These are phyloP conservation scores for Neoarthrinium moseri DNA, from an alignment of 2,329 filamentous ascomycete genomes.

Conservation along the genomic window DNA sequence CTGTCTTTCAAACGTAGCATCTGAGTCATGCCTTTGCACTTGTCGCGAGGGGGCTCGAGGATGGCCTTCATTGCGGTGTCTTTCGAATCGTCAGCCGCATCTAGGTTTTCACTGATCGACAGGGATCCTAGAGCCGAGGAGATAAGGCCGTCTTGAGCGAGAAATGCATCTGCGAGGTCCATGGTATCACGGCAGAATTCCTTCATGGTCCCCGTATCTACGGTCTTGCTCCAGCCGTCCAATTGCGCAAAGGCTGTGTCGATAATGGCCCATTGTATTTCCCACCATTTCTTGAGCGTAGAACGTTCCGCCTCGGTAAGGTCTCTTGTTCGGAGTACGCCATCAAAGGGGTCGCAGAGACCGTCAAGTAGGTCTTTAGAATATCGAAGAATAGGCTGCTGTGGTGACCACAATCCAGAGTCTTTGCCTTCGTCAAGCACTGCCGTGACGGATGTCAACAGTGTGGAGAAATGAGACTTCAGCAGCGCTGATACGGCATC, in stretches of 20 bases:
- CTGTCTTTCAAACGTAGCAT: slow-evolving; percentile 89
- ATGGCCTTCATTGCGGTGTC: slow-evolving; percentile 42
- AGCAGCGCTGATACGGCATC: slow-evolving; percentile 50
- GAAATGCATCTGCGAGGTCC: slow-evolving; percentile 83
- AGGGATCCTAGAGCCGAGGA: slow-evolving; percentile 60
- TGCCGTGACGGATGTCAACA: slow-evolving; percentile 43
- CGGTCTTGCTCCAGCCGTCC: slow-evolving; percentile 75
- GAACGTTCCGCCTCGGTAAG: slow-evolving; percentile 61
- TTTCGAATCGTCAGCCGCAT: slow-evolving; percentile 25
- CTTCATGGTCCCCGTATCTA: slow-evolving; percentile 78
- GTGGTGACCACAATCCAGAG: slow-evolving; percentile 53
- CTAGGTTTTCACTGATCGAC: slow-evolving; percentile 25
- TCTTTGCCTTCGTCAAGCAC: slow-evolving; percentile 41
- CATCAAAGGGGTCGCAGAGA: slow-evolving; percentile 55
- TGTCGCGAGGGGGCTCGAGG: slow-evolving; percentile 61
- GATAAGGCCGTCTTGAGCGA: slow-evolving; percentile 83
- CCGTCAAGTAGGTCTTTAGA: slow-evolving; percentile 56
- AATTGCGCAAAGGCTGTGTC: slow-evolving; percentile 80
- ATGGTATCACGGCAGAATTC: slow-evolving; percentile 94
- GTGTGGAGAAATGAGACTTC: slow-evolving; percentile 40
- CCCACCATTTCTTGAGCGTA: slow-evolving; percentile 78
- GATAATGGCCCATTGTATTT: slow-evolving; percentile 76
- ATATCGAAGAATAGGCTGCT: slow-evolving; percentile 55
- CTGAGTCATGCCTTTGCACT: slow-evolving; percentile 70
- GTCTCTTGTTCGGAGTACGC: slow-evolving; percentile 53